Conservation (phyloP, 805 yeast species). For the Kluyveromyces lactis region DNA sequence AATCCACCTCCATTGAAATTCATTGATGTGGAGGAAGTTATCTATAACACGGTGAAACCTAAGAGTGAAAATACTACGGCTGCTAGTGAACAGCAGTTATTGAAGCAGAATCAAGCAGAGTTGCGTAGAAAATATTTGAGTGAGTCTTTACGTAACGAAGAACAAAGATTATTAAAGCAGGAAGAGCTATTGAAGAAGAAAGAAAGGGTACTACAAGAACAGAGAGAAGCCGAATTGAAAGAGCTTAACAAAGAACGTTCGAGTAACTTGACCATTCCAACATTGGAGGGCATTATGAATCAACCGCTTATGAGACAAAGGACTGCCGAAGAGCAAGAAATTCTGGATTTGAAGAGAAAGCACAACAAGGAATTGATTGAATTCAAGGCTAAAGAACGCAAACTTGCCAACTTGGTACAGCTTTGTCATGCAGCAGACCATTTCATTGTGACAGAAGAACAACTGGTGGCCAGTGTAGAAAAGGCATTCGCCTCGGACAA, state of each 20-base stretch:
- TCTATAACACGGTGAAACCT: slow-evolving; percentile 42
- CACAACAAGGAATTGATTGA: slow-evolving; percentile 57
- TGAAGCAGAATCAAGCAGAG: slow-evolving; percentile 35
- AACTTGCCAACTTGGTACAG: slow-evolving; percentile 51
- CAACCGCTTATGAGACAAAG: slow-evolving; percentile 69
- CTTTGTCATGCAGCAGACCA: slow-evolving; percentile 62
- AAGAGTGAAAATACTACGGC: slow-evolving; percentile 31
- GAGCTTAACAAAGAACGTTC: slow-evolving; percentile 17
- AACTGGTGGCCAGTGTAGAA: slow-evolving; percentile 29
- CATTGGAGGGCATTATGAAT: slow-evolving; percentile 55
- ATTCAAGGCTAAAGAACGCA: slow-evolving; percentile 42
- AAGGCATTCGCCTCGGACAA: slow-evolving; percentile 20
- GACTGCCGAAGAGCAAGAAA: slow-evolving; percentile 57
- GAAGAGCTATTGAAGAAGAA: slow-evolving; percentile 28
- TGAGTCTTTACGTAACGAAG: slow-evolving; percentile 53
- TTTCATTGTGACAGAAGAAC: slow-evolving; percentile 70
- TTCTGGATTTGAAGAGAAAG: slow-evolving; percentile 49
- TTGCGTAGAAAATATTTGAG: slow-evolving; percentile 65
- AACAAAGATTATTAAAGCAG: slow-evolving; percentile 34
- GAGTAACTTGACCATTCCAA: slow-evolving; percentile 62
- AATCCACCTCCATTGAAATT: slow-evolving; percentile 44
- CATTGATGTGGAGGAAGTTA: slow-evolving; percentile 51
- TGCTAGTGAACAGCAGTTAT: slow-evolving; percentile 21
- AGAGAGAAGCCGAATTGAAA: slow-evolving; percentile 29
- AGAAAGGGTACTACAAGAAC: slow-evolving; percentile 29